Base-by-base conservation (phyloP, 257 asterid species). In the Solanum medicagineum region DNA sequence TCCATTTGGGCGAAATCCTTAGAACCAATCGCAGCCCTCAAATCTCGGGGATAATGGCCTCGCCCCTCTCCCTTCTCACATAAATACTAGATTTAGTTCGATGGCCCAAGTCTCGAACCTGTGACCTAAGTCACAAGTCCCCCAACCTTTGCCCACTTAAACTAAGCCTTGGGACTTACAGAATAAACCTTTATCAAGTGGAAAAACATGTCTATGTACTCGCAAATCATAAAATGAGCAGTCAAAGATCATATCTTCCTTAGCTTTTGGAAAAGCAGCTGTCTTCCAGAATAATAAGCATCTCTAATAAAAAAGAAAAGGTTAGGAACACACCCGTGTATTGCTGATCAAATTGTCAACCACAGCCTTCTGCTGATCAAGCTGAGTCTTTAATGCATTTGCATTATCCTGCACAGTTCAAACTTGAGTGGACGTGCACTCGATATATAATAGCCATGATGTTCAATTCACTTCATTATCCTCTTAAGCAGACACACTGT, bases 341-440 rank as follows among this genome's bases (percentile, higher is more conserved):
- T 96, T 96, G 86, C 95, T 89, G 86, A 96, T 95, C 20, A 96
- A 98, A 86, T 90, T 96, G 3, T 96, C 97, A 86, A 94, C 98
- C 26, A 96, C 95, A 70, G 89, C 60, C 89, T 90, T 96, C 91
- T 96, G 99, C 86, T 95, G 99, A 82, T 91, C 98, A 83, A 96
- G 95, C 88, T 96, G 99, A 83, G 95, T 29, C 90, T 89, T 96
- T 91, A 96, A 88, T 49, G 98, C 90, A 93, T 70, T 95, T 81
- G 99, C 99, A 88, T 90, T 95, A 87, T 95, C 98, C 98, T 96
- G 95, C 81, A 90, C 60, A 86, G 73, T 69, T 68, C 42, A 69
- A 69, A 84, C 44, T 26, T 79, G 49, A 79, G 65, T 53, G 15
- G 29, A 79, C 19, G n/a, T 26, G 54, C 29, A 79, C 16, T 17